Base-by-base conservation (phyloP, 345 rosid species). In the Eucalyptus regnans region DNA sequence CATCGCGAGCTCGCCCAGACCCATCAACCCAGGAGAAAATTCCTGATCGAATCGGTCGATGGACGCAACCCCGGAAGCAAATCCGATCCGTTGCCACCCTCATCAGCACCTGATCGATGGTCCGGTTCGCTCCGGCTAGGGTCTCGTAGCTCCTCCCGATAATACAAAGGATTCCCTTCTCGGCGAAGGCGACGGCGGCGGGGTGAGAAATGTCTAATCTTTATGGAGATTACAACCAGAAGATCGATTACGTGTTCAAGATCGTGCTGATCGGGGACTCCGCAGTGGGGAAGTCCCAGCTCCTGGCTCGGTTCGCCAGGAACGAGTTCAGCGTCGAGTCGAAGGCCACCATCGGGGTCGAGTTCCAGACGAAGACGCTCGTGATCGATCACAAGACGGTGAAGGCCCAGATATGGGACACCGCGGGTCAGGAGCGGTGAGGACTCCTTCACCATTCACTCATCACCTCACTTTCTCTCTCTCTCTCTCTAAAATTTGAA, bases 381-480 rank as follows among this genome's bases (percentile, higher is more conserved):
- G 91, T 93, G 80, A 94, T 95, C 46, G 97, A 96, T 91, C 92
- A 95, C 62, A 96, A 95, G 93, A 95, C 96, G 50, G 96, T 95
- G 49, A 96, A 96, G 91, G 96, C 98, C 68, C 98, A 96, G 91
- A 96, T 96, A 93, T 95, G 98, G 98, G 98, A 96, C 91, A 96
- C 98, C 31, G 98, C 97, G 83, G 98, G 98, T 60, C 96, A 96
- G 88, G 98, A 96, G 91, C 94, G 98, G 98, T 96, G 48, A 41
- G 84, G 84, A 41, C 27, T 1, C 84, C 48, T 76, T 76, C 84
- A 18, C 48, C 48, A 10, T 76, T 41, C 84, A 41, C 84, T 76
- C 4, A 20, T 20, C 48, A 76, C 46, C 46, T 20, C 46, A 9
- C 44, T 89, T 20, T 9, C 62, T 20, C 58, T 33, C 33, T 8